Evolutionary conservation across 768 basidiomycete species (phyloP).

Genomic region (Russula sp.): DNA sequence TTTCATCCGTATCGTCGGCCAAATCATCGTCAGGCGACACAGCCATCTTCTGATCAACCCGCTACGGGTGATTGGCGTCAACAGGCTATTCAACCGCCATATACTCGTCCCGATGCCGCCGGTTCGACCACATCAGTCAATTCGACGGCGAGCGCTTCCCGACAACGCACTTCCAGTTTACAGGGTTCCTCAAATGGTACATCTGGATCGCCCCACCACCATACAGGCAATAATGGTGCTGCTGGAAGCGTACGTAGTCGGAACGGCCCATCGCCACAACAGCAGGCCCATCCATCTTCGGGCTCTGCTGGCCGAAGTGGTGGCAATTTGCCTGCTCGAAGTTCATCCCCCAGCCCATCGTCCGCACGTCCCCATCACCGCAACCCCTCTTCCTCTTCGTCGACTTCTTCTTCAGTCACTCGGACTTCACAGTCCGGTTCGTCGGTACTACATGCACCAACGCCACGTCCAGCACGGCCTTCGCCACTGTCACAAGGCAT

Average conservation of each 20-base stretch:
- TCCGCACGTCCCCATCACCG: slow-evolving; percentile 44
- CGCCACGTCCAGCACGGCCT: slow-evolving; percentile 41
- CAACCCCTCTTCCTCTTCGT: slow-evolving; percentile 47
- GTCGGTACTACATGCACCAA: slow-evolving; percentile 35
- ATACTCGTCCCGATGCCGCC: slow-evolving; percentile 75
- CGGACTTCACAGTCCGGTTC: slow-evolving; percentile 38
- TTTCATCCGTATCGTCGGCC: slow-evolving; percentile 85
- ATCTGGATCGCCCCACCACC: slow-evolving; percentile 36
- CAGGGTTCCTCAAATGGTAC: slow-evolving; percentile 52
- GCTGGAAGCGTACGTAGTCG: slow-evolving; percentile 30
- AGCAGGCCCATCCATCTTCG: slow-evolving; percentile 21
- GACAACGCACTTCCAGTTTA: slow-evolving; percentile 68
- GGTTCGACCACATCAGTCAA: slow-evolving; percentile 76
- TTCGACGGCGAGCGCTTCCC: slow-evolving; percentile 51
- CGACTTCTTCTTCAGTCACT: slow-evolving; percentile 41
- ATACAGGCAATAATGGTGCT: slow-evolving; percentile 27
- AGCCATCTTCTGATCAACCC: slow-evolving; percentile 33
- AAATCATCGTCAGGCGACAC: slow-evolving; percentile 38
- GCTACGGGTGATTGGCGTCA: slow-evolving; percentile 48
- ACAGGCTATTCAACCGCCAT: slow-evolving; percentile 64
- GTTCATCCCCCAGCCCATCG: slow-evolving; percentile 30
- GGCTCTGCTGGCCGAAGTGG: slow-evolving; percentile 16
- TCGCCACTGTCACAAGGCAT: slow-evolving; percentile 71
- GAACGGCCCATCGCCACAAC: slow-evolving; percentile 29
- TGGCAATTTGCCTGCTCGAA: slow-evolving; percentile 12